These are phyloP conservation scores for Apostasia shenzhenica DNA, from an alignment of 106 monocot species.

Conservation along the genomic window DNA sequence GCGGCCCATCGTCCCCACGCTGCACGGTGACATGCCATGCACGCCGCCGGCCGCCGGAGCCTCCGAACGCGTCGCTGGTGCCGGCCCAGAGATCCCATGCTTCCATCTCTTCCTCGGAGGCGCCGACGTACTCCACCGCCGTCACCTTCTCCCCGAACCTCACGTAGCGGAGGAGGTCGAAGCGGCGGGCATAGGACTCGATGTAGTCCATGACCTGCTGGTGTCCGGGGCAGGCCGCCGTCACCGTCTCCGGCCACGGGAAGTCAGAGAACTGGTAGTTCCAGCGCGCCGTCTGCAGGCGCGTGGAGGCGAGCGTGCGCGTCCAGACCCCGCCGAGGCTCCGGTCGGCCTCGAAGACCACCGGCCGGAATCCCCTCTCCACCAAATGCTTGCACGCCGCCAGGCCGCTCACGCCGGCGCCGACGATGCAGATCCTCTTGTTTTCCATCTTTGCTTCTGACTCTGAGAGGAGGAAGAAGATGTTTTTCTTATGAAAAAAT, in stretches of 20 bases:
- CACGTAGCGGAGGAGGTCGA: slow-evolving; percentile 23
- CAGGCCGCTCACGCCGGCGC: no score
- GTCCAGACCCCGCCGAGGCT: slow-evolving; percentile 45
- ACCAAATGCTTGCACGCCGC: slow-evolving; percentile 26
- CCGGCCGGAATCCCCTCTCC: slow-evolving; percentile 21
- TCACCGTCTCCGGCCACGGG: slow-evolving; percentile 28
- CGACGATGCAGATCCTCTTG: no score
- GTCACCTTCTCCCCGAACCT: neutral
- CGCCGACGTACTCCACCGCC: slow-evolving; percentile 25
- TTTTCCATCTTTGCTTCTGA: no score
- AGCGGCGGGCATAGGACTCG: slow-evolving; percentile 25
- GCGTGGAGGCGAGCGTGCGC: slow-evolving; percentile 24
- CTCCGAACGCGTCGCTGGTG: slow-evolving; percentile 21
- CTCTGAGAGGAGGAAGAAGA: no score
- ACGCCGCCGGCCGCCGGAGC: slow-evolving; percentile 1
- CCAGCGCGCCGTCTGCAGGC: slow-evolving; percentile 34
- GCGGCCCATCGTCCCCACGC: no score
- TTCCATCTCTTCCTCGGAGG: slow-evolving; percentile 19
- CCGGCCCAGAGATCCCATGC: slow-evolving; percentile 38
- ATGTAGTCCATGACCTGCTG: slow-evolving; percentile 29
- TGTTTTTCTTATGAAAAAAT: no score
- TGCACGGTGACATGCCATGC: slow-evolving; percentile 25
- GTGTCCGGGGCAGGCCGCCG: slow-evolving; percentile 21
- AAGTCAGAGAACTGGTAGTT: slow-evolving; percentile 43
- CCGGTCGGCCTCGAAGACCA: slow-evolving; percentile 30